These are phyloP conservation scores for Fusarium haematococcum DNA, from an alignment of 2,329 filamentous ascomycete species.

Conservation along the genomic window DNA sequence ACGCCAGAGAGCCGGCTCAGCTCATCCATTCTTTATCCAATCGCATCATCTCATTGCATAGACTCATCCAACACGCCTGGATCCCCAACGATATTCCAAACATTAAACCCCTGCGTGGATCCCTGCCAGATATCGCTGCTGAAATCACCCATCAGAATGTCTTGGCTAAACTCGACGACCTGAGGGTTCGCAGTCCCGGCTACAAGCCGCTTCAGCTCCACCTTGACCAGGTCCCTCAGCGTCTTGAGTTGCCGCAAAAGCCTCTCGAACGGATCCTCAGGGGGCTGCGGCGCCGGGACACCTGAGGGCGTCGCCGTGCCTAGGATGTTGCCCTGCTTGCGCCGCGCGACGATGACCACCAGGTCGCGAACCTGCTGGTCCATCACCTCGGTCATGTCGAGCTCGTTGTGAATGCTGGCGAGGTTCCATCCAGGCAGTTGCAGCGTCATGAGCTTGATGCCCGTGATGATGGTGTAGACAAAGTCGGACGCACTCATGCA, in stretches of 20 bases:
- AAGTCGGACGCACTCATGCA: conserved; percentile 61
- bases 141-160: conserved; percentile 39
- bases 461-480: conserved; percentile 59
- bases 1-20: background rate
- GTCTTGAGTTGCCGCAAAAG: conserved; percentile 48
- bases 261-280: conserved; percentile 49
- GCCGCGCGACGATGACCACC: conserved; percentile 44
- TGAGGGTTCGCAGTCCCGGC: conserved; percentile 36
- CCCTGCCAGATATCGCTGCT: conserved; percentile 44
- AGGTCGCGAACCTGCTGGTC: conserved; percentile 47
- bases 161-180: conserved; percentile 35
- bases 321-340: conserved; percentile 42
- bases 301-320: conserved; percentile 15
- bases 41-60: conserved; percentile 4
- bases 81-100: conserved; percentile 46
- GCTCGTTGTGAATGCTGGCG: conserved; percentile 49
- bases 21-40: background rate
- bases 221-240: conserved; percentile 46
- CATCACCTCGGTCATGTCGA: conserved; percentile 47
- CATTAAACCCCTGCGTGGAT: conserved; percentile 36
- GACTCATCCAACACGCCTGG: conserved; percentile 38
- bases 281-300: conserved; percentile 15
- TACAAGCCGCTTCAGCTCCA: conserved; percentile 46
- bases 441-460: conserved; percentile 60
- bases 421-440: conserved; percentile 61